These are phyloP conservation scores for Diplocarpon mali DNA, from an alignment of 2,329 filamentous ascomycete genomes.

Conservation along the genomic window DNA sequence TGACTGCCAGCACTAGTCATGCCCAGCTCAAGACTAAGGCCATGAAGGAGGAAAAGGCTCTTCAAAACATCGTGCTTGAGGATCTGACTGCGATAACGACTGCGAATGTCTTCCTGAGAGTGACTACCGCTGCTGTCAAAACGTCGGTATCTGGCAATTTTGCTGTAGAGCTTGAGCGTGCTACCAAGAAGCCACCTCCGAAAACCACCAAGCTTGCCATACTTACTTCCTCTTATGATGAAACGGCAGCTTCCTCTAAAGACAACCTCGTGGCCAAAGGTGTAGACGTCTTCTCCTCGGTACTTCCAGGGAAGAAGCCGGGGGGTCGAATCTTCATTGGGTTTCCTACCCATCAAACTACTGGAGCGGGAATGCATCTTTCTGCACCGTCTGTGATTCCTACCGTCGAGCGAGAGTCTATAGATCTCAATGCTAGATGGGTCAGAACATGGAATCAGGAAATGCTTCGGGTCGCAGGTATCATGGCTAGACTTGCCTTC, in stretches of 20 bases:
- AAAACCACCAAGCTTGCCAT: slow-evolving; percentile 79
- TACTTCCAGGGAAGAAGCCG: slow-evolving; percentile 73
- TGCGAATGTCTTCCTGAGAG: slow-evolving; percentile 77
- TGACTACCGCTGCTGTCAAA: slow-evolving; percentile 72
- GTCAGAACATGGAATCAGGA: slow-evolving; percentile 94
- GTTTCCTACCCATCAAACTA: slow-evolving; percentile 95
- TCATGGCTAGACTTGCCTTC: slow-evolving; percentile 82
- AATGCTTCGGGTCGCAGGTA: slow-evolving; percentile 80
- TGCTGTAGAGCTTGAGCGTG: slow-evolving; percentile 78
- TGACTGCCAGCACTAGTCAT: slow-evolving; percentile 49
- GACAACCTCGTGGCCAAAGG: slow-evolving; percentile 41
- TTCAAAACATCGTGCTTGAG: slow-evolving; percentile 53
- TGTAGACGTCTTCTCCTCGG: slow-evolving; percentile 77
- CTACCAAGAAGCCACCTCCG: slow-evolving; percentile 93
- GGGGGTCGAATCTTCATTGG: slow-evolving; percentile 90
- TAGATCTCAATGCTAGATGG: slow-evolving; percentile 91
- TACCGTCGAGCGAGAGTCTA: slow-evolving; percentile 92
- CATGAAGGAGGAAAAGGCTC: slow-evolving; percentile 49
- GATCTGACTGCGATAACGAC: slow-evolving; percentile 61
- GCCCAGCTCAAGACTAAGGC: slow-evolving; percentile 40
- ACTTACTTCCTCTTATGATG: slow-evolving; percentile 83
- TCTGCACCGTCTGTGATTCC: slow-evolving; percentile 94
- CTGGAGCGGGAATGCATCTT: slow-evolving; percentile 84
- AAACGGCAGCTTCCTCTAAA: slow-evolving; percentile 48
- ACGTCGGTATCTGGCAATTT: slow-evolving; percentile 66